Base-by-base conservation (phyloP, 2,329 filamentous ascomycete genomes). In the Allantophomopsis lycopodina region DNA sequence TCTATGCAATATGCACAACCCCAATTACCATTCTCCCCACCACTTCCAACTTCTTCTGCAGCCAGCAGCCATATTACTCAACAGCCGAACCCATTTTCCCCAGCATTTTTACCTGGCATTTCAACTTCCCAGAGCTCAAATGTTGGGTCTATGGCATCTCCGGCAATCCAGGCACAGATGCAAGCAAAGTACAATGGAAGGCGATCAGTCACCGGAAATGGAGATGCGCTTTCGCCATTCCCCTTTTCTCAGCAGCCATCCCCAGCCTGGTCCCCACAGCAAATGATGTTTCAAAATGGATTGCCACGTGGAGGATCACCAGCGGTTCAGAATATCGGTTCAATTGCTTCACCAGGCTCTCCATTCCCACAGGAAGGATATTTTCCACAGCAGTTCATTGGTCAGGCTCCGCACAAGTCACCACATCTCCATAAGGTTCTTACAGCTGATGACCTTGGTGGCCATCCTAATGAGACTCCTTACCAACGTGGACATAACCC, bases 11-110 rank as follows among this genome's bases (percentile, higher is more conserved):
- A 85, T 53, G 81, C 83, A 5, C 71, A 79, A 6, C 32, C 32
- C 16, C 16, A 14, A 34, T 64, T 89, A 38, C 76, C 85, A 5
- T 87, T 89, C 53, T 93, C 88, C 16, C 87, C 89, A 8, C 85
- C 87, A 1, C 62, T 94, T 18, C 83, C 83, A 15, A 78, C 85
- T 1, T 79, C 78, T 0, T 94, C 87, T 21, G 82, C 79, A 11
- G 76, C 74, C 23, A 89, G 84, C 60, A 81, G 76, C 46, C 76
- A 76, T 35, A 60, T 66, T 28, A 60, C 65, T 49, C 63, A 69
- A 35, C 64, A 73, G 42, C 73, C 71, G 54, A 55, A 62, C 67
- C 67, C 47, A 78, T 79, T 57, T 39, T 57, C 54, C n/a, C 55
- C 54, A 7, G 36, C 46, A 20, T 79, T 88, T 57, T 69, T 76